Percentiles rank a stretch among this genome's conserved stretches.
These are phyloP conservation scores for Nidula niveotomentosa DNA, from an alignment of 1,284 basidiomycete genomes.

Conservation along the genomic window DNA sequence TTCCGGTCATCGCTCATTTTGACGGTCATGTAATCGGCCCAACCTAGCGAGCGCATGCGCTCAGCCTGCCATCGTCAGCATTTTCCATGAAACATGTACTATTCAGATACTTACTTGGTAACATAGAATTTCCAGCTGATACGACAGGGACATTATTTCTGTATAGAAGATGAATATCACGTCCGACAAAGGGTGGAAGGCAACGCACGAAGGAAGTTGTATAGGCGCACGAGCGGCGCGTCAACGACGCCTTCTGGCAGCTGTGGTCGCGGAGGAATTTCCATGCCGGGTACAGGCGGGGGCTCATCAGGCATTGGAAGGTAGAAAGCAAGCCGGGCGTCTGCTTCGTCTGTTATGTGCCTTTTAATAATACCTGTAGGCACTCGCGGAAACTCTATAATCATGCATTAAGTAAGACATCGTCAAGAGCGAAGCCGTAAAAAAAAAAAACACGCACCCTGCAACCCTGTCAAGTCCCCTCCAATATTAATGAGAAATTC, in stretches of 20 bases:
- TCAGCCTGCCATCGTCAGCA: slow-evolving; percentile 46
- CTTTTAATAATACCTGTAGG: slow-evolving; percentile 65
- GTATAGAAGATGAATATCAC: slow-evolving; percentile 3
- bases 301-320: slow-evolving; percentile 44
- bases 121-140: slow-evolving; percentile 81
- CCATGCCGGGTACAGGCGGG: slow-evolving; percentile 37
- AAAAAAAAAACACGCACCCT: slow-evolving; percentile 42
- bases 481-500: slow-evolving; percentile 78
- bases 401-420: slow-evolving; percentile 4
- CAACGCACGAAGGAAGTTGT: slow-evolving; percentile 77
- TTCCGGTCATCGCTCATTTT: slow-evolving; percentile 65
- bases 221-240: slow-evolving; percentile 76
- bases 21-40: slow-evolving; percentile 69
- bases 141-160: slow-evolving; percentile 87
- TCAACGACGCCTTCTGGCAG: slow-evolving; percentile 64
- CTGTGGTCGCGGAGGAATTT: slow-evolving; percentile 48
- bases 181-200: not conserved
- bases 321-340: slow-evolving; percentile 63
- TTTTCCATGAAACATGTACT: too few species aligned
- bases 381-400: slow-evolving; percentile 65
- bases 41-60: slow-evolving; percentile 74
- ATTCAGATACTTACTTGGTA: slow-evolving; percentile 55
- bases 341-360: slow-evolving; percentile 72
- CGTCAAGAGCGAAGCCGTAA: not conserved
- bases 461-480: slow-evolving; percentile 67